Evolutionary conservation across 1,284 basidiomycete species (phyloP), one percentile per base, ranked within the genome.

Genomic region (Apiotrichum veenhuisii): DNA sequence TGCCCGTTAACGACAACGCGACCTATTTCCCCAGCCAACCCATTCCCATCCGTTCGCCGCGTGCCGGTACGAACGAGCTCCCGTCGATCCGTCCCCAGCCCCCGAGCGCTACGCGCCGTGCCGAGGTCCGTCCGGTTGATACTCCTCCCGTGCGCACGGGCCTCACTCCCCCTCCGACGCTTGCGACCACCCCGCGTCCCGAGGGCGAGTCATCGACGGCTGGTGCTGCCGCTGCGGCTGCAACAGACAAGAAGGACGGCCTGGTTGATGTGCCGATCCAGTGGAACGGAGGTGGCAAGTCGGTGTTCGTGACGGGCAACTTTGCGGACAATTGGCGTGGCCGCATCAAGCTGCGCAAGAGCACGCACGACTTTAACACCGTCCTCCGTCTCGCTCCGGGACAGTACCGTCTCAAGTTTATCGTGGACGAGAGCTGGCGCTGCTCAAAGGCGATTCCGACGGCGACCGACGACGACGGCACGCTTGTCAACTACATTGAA

Each of bases 381-480:
- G 69, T 80, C 34, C 70, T 83, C 41, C 73, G 78, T 18, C 83
- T 96, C 3, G 84, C 86, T 15, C 92, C 94, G 0, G 96, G 95
- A 23, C 94, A 93, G 2, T 94, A 98, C 72, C 89, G 95, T 59
- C 83, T 98, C 72, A 92, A 94, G 64, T 98, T 98, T 80, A 85
- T 98, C 64, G 91, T 98, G 58, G 96, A 98, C 75, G 88, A 91
- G 57, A 84, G 87, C 51, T 93, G 88, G 87, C 85, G 87, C 58
- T 83, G 83, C 54, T 82, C 82, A 14, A 80, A 81, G 64, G 86
- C 92, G 63, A 82, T 96, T 23, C 88, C 92, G 10, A 89, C 90
- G 1, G 91, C 94, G 1, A 91, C 93, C 33, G 94, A 98, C 72
- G 91, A 93, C 66, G 90, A 96, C 69, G 95, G 96, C 33, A 89